These are phyloP conservation scores for Dictyostelium capitatum DNA, from an alignment of 78 protist genomes.

Conservation along the genomic window DNA sequence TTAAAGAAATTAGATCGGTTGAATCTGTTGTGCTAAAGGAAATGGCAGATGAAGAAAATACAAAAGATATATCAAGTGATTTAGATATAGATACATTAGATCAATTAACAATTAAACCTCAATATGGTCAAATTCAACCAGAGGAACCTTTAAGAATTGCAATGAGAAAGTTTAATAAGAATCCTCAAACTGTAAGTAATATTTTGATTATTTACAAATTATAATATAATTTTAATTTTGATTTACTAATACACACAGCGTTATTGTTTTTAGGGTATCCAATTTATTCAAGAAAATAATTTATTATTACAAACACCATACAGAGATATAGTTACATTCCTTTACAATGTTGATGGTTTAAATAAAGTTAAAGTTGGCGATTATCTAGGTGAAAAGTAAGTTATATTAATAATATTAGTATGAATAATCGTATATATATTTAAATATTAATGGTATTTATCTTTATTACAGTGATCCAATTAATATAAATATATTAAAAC, in stretches of 20 bases:
- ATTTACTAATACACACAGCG: no score
- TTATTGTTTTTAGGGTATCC: no score
- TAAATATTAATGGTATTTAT: not conserved
- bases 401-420: not conserved
- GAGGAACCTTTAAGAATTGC: slow-evolving; percentile 61
- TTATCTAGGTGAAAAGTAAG: slow-evolving; percentile 59
- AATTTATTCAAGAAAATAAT: slow-evolving; percentile 59
- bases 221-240: not conserved
- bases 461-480: not conserved
- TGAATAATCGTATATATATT: not conserved
- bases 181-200: slow-evolving; percentile 58
- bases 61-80: slow-evolving; percentile 6
- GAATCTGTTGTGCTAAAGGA: slow-evolving; percentile 15
- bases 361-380: slow-evolving; percentile 73
- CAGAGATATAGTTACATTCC: slow-evolving; percentile 30
- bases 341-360: slow-evolving; percentile 52
- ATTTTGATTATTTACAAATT: no score
- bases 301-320: slow-evolving; percentile 15
- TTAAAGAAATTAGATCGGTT: slow-evolving; percentile 11
- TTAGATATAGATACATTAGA: slow-evolving; percentile 31
- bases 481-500: slow-evolving; percentile 25
- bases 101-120: slow-evolving; percentile 45
- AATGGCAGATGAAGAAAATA: slow-evolving; percentile 42
- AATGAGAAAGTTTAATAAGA: slow-evolving; percentile 64
- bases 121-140: slow-evolving; percentile 57